Evolutionary conservation across 345 rosid genomes (phyloP).

Genomic region (Ceriops tagal): DNA sequence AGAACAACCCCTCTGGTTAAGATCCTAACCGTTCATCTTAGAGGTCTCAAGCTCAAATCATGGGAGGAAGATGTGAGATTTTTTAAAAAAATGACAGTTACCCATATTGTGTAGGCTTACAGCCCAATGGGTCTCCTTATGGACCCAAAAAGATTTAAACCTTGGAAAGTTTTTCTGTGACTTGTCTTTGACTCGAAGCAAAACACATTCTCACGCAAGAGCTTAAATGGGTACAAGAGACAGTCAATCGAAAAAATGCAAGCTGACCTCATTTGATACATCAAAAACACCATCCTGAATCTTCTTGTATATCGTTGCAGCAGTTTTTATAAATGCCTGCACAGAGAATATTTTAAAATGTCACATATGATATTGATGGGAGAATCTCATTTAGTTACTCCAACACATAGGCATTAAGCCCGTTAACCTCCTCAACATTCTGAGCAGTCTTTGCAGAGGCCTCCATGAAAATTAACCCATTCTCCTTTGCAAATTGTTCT

Average conservation of each 20-base stretch:
- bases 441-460: constrained; percentile 19
- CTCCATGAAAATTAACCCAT: constrained; percentile 16
- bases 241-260: background rate
- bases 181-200: no score
- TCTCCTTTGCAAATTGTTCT: constrained; percentile 14
- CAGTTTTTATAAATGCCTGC: constrained; percentile 14
- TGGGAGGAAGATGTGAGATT: no score
- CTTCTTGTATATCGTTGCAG: constrained; percentile 19
- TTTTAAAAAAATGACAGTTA: no score
- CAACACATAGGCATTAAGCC: background rate
- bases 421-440: constrained; percentile 12
- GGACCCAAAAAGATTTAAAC: no score
- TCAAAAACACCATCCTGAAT: constrained; percentile 20
- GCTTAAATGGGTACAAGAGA: background rate
- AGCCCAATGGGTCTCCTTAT: no score
- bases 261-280: constrained; percentile 19
- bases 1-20: no score
- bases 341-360: background rate
- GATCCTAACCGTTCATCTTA: no score
- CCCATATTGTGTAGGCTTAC: no score
- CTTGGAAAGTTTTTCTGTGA: no score
- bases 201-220: no score
- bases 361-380: no score
- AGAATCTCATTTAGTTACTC: background rate
- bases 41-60: no score